phyloP scores from a whole-genome alignment of 163 green algal genomes.

The Volvox carteri region DNA sequence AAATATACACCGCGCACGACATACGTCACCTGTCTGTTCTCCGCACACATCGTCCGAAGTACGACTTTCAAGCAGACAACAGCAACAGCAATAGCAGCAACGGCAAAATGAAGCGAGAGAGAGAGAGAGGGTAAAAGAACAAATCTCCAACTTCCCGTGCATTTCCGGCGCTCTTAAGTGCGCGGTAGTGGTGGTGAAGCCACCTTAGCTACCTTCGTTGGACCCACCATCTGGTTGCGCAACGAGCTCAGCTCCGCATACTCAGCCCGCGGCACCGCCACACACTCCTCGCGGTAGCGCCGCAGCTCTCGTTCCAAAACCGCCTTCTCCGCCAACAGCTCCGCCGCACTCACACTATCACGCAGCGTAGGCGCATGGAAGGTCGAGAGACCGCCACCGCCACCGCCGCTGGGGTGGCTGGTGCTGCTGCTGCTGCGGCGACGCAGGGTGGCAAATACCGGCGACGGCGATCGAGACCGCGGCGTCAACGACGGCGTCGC shows the following conservation, averaged over 20 bases:
- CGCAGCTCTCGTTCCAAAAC: slow-evolving; percentile 27
- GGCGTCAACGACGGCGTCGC: background rate
- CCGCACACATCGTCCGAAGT: too few relatives aligned
- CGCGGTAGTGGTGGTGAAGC: too few relatives aligned
- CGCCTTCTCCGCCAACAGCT: slow-evolving; percentile 42
- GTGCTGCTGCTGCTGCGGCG: background rate
- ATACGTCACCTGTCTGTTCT: too few relatives aligned
- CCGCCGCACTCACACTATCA: slow-evolving; percentile 8
- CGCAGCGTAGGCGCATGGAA: background rate
- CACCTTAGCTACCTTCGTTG: too few relatives aligned
- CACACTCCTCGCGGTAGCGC: background rate
- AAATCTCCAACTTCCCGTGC: too few relatives aligned
- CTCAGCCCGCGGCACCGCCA: slow-evolving; percentile 45
- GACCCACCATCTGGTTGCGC: slow-evolving; percentile 18
- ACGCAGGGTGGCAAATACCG: background rate
- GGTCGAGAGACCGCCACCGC: too few relatives aligned
- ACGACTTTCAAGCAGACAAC: too few relatives aligned
- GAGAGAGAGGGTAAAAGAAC: too few relatives aligned
- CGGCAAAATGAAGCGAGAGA: too few relatives aligned
- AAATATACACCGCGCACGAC: too few relatives aligned
- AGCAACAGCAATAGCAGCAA: too few relatives aligned
- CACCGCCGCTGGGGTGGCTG: background rate
- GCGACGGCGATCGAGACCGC: background rate
- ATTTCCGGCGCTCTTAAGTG: too few relatives aligned
- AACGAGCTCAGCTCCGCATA: slow-evolving; percentile 17